Evolutionary conservation across 352 stramenopile genomes (phyloP).

Genomic region (Aphanomyces astaci): DNA sequence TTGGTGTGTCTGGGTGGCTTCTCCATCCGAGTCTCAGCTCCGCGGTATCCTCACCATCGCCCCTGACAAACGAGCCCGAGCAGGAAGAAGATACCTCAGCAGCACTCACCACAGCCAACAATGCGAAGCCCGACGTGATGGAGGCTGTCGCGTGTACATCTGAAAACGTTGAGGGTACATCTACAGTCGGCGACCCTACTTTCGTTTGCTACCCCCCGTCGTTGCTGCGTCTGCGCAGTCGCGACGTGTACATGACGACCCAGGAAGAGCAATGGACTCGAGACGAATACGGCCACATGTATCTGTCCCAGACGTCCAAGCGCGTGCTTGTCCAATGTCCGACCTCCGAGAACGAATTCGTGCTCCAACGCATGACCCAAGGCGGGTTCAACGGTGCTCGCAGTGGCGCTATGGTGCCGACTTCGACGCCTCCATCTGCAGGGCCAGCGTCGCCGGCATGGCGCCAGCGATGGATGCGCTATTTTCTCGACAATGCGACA

Average conservation of each 20-base stretch:
- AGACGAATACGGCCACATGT: slow-evolving; percentile 1
- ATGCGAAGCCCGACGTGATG: background rate
- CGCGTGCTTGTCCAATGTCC: background rate
- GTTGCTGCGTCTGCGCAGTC: background rate
- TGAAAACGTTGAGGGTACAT: too few species aligned
- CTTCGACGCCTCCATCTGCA: background rate
- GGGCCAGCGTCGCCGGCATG: background rate
- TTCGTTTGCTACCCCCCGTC: background rate
- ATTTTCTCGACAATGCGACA: background rate
- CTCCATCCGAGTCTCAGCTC: too few species aligned
- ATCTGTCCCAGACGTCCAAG: background rate
- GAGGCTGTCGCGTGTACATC: too few species aligned
- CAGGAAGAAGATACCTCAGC: background rate
- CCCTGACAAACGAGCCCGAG: background rate
- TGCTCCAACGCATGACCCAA: background rate
- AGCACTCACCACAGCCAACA: background rate
- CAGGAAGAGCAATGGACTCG: slow-evolving; percentile 1
- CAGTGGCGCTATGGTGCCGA: background rate
- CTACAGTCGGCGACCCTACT: too few species aligned
- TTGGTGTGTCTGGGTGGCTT: background rate
- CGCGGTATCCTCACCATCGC: too few species aligned
- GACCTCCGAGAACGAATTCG: background rate
- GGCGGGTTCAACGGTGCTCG: background rate
- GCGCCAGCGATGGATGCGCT: background rate
- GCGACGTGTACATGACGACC: slow-evolving; percentile 2